A percentile compares a stretch with the other conserved stretches of the same genome.
phyloP scores from a whole-genome alignment of 306 rosid species.

The Abrus pulchellus region DNA sequence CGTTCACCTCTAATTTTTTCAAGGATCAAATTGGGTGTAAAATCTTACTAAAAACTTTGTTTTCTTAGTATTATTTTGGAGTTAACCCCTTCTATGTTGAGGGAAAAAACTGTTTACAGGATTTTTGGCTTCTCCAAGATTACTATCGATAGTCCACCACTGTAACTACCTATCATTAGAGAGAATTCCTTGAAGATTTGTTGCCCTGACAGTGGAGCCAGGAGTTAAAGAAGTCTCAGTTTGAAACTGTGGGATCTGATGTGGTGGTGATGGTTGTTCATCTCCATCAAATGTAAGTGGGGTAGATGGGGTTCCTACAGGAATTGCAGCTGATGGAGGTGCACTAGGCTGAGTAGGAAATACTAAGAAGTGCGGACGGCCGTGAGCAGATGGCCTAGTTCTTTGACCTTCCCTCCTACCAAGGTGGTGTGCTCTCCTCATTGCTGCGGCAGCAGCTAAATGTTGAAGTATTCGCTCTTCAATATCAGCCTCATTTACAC shows the following conservation, averaged over 20 bases:
- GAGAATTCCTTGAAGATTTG: slow-evolving; percentile 58
- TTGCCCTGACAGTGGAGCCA: slow-evolving; percentile 47
- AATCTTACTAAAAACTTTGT: too few species aligned
- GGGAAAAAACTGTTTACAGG: too few species aligned
- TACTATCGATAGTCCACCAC: too few species aligned
- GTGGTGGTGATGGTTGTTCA: slow-evolving; percentile 54
- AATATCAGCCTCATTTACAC: slow-evolving; percentile 65
- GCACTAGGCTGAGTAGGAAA: slow-evolving; percentile 63
- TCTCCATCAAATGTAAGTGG: slow-evolving; percentile 60
- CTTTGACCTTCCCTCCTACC: slow-evolving; percentile 74
- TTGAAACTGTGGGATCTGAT: slow-evolving; percentile 53
- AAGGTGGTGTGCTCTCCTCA: slow-evolving; percentile 75
- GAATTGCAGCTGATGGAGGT: slow-evolving; percentile 58
- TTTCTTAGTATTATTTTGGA: too few species aligned
- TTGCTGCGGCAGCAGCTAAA: slow-evolving; percentile 85
- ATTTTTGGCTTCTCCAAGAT: too few species aligned
- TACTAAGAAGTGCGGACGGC: slow-evolving; percentile 65
- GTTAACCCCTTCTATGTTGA: too few species aligned
- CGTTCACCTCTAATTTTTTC: too few species aligned
- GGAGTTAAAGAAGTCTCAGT: slow-evolving; percentile 55
- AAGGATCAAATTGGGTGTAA: too few species aligned
- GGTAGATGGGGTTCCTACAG: slow-evolving; percentile 66
- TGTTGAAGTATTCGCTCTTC: slow-evolving; percentile 84
- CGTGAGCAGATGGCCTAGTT: slow-evolving; percentile 64
- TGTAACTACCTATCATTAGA: slow-evolving; percentile 53